phyloP scores from a whole-genome alignment of 169 alveolate genomes.

The Plasmodium inui region DNA sequence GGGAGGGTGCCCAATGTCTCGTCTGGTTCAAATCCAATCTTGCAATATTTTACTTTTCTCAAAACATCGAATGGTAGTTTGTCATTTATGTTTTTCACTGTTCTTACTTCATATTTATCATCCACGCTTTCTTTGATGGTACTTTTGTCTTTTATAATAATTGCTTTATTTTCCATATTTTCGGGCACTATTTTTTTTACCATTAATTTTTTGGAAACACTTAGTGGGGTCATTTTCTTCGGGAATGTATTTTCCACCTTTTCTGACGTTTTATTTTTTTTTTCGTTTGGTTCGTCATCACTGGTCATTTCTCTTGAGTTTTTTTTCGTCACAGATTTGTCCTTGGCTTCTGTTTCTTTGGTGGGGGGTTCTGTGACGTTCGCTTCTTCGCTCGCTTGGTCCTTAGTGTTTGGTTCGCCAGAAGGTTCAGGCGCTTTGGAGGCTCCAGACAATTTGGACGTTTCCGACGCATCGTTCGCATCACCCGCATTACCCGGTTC shows the following conservation, averaged over 20 bases:
- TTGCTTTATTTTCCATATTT: conserved; percentile 2
- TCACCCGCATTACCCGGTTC: neutral
- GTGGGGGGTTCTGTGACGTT: neutral
- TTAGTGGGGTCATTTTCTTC: conserved; percentile 11
- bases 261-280: neutral
- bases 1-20: conserved; percentile 59
- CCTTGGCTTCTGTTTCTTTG: neutral
- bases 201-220: conserved; percentile 7
- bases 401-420: neutral
- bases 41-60: conserved; percentile 62
- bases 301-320: neutral
- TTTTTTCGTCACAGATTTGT: neutral
- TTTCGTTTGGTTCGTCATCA: neutral
- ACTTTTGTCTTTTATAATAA: neutral
- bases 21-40: conserved; percentile 61
- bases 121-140: neutral
- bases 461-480: neutral
- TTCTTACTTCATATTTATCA: neutral
- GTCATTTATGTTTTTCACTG: conserved; percentile 51
- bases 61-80: conserved; percentile 70
- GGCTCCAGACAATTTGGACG: neutral
- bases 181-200: conserved; percentile 9
- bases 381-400: neutral
- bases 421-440: neutral
- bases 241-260: neutral